Conservation (phyloP, 495 filamentous ascomycete species). For the Neurospora sp. region DNA sequence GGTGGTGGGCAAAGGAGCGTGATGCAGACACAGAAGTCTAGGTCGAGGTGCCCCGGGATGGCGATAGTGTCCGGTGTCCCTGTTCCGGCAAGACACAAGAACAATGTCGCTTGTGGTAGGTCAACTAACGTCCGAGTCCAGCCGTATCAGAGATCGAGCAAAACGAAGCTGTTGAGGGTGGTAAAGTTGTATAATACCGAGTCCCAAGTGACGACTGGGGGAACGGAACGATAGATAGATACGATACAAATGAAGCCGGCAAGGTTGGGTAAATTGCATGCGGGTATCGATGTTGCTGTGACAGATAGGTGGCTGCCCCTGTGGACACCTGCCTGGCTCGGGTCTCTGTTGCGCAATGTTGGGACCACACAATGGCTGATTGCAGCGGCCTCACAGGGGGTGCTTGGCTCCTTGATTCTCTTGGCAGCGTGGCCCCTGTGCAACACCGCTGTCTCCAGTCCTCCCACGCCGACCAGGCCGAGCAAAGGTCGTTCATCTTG, state of each 20-base stretch:
- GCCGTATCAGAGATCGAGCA: not conserved
- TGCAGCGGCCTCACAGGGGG: not conserved
- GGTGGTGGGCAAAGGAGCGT: not conserved
- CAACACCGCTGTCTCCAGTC: not conserved
- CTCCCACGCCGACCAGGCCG: not conserved
- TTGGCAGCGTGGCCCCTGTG: not conserved
- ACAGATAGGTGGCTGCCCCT: not conserved
- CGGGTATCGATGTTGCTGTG: not conserved
- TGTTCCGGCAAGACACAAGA: not conserved
- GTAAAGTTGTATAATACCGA: not conserved
- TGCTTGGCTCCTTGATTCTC: not conserved
- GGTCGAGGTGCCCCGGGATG: not conserved
- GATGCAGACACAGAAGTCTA: not conserved
- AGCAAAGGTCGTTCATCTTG: not conserved
- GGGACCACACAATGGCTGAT: not conserved
- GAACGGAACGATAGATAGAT: not conserved
- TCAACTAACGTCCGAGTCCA: not conserved
- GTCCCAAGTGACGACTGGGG: not conserved
- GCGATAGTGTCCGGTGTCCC: not conserved
- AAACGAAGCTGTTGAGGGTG: not conserved
- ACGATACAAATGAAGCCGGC: not conserved
- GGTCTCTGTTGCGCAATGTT: not conserved
- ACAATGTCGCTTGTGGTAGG: not conserved
- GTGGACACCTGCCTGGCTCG: not conserved
- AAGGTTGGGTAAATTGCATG: not conserved